Evolutionary conservation across 331 rosid genomes (phyloP), one percentile per base, ranked within the genome.

Genomic region (Erythrophleum ivorense): DNA sequence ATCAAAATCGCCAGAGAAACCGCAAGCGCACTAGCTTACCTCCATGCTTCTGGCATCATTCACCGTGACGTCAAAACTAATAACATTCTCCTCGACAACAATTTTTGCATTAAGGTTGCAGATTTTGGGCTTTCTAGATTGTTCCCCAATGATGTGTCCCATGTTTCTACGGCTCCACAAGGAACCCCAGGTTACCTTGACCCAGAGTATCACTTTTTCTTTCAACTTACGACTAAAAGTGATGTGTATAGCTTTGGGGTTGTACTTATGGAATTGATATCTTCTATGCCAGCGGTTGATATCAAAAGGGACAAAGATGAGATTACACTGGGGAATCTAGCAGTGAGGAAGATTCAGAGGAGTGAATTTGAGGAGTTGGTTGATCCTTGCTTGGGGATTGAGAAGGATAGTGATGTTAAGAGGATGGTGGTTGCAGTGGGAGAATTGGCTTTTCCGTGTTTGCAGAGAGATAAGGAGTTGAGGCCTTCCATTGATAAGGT

Each of bases 131-230:
- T 93, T 11, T 90, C 97, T 31, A 73, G 94, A 19, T 57, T 90
- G 53, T 91, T 90, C 82, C 94, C 93, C 0, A 7, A 6, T 0
- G 84, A 91, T 34, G 91, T 90, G 43, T 86, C 92, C 0, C 97
- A 93, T 65, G 91, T 87, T 15, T 91, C 97, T 48, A 93, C 93
- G 7, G 88, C 91, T 6, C 94, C 97, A 55, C 93, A 90, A 45
- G 97, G 97, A 31, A 93, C 97, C 1, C 92, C 91, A 0, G 96
- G 97, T 43, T 90, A 91, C 8, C 84, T 91, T 36, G 94, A 91
- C 33, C 97, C 94, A 0, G 93, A 90, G 59, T 90, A 93, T 66
- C 90, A 88, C 69, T 83, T 81, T 19, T 87, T 92, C 75, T 90
- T 84, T 64, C 91, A 90, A 73, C 90, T 91, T 21, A 88, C 91